phyloP scores from a whole-genome alignment of 176 grass and related monocot species.

The Dactylis glomerata region DNA sequence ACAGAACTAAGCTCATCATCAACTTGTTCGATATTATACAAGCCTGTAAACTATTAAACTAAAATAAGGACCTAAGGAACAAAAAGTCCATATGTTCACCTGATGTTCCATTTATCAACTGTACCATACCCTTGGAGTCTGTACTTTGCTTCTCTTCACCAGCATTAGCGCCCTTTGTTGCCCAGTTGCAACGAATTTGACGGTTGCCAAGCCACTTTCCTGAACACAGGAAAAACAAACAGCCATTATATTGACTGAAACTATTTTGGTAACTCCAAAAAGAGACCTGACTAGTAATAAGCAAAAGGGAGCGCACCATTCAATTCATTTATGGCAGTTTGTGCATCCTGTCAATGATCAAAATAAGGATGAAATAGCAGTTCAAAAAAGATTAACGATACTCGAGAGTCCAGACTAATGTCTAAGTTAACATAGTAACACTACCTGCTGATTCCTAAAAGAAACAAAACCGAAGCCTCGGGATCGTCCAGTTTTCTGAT shows the following conservation, averaged over 20 bases:
- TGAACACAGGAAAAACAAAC: conserved; percentile 30
- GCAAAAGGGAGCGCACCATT: conserved; percentile 44
- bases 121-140: conserved; percentile 70
- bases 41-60: background rate
- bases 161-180: conserved; percentile 78
- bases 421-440: background rate
- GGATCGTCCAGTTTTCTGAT: conserved; percentile 93
- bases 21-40: background rate
- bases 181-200: conserved; percentile 99
- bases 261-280: background rate
- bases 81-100: conserved; percentile 44
- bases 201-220: conserved; percentile 89
- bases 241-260: background rate
- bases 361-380: conserved; percentile 9
- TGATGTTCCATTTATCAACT: conserved; percentile 61
- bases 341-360: conserved; percentile 72
- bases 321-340: conserved; percentile 91
- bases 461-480: conserved; percentile 99
- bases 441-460: conserved; percentile 94
- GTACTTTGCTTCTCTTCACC: conserved; percentile 83
- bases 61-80: conserved; percentile 7
- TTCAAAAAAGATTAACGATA: background rate
- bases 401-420: background rate
- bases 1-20: background rate
- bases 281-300: background rate